Evolutionary conservation across 305 asterid species (phyloP).

Genomic region (Ruellia speciosa): DNA sequence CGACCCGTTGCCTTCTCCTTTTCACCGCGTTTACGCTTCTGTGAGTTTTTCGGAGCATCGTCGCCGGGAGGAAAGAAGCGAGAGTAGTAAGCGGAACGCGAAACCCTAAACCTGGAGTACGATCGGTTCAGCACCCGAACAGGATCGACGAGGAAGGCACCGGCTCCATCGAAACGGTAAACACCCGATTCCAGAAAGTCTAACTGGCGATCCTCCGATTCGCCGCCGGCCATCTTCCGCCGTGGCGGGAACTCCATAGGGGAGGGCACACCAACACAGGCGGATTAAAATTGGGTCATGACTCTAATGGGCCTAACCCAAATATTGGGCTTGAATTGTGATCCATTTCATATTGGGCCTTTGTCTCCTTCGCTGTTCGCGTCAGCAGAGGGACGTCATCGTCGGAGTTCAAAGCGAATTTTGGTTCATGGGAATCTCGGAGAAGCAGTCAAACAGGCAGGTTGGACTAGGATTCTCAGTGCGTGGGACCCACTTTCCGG

Average conservation of each 20-base stretch:
- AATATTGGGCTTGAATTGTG: too few relatives aligned
- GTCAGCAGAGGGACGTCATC: background rate
- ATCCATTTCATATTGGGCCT: too few relatives aligned
- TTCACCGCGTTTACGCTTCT: conserved; percentile 56
- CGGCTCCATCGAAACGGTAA: conserved; percentile 33
- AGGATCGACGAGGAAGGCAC: conserved; percentile 57
- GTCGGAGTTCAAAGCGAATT: background rate
- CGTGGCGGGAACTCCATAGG: background rate
- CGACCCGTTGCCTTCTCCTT: conserved; percentile 32
- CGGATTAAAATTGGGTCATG: background rate
- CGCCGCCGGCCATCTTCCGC: conserved; percentile 36
- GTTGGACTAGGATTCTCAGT: background rate
- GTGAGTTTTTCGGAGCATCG: conserved; percentile 17
- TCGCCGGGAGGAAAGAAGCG: conserved; percentile 52
- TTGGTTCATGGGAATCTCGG: background rate
- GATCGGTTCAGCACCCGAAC: conserved; percentile 68
- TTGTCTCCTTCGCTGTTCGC: background rate
- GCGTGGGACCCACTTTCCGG: too few relatives aligned
- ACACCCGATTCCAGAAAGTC: conserved; percentile 44
- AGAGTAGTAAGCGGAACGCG: conserved; percentile 62
- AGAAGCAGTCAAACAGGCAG: background rate
- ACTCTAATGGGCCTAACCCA: background rate
- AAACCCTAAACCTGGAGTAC: conserved; percentile 59
- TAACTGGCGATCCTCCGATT: conserved; percentile 24
- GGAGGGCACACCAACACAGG: background rate